Base-by-base conservation (phyloP, 345 rosid genomes). In the Clausena lansium region DNA sequence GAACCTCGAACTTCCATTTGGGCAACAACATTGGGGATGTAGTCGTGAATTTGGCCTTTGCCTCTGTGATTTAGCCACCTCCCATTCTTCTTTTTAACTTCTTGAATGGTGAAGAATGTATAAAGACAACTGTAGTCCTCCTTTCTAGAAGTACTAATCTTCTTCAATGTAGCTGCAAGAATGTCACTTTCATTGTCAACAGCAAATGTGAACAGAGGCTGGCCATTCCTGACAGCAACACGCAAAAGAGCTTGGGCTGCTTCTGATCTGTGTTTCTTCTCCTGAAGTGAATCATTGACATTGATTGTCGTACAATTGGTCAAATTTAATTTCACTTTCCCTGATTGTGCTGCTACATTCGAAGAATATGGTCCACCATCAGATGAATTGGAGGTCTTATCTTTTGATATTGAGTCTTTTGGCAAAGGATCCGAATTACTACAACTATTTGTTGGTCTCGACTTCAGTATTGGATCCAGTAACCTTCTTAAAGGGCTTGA, bases 401-500 rank as follows among this genome's bases (percentile, higher is more conserved):
- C 89, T 25, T 67, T 76, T 41, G 86, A 78, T 15, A 79, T 75
- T 2, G 81, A 82, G 73, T 78, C 84, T 61, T 65, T 87, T 80
- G 73, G 81, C 61, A 87, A 71, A 76, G 87, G 85, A 72, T 89
- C 90, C 62, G 74, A 78, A 77, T 83, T 82, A 30, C 80, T 76
- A 76, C 78, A 84, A 57, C 81, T 75, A 71, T 78, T 84, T 54
- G 81, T 84, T 39, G 83, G 81, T 83, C 85, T 90, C 20, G 93
- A 85, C 86, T 91, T 95, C 87, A 91, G 58, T 41, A 95, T 68
- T 72, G 97, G 96, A 70, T 90, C 93, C 74, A 95, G 81, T 71
- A 93, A 80, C 89, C 97, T 92, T 83, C 96, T 91, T 77, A 95
- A 85, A 80, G 97, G 98, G 84, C 98, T 92, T 66, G 91, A 89